A percentile compares a stretch with the other conserved stretches of the same genome.
Evolutionary conservation across 179 eudicot species (phyloP).

Genomic region (Actinidia arguta): DNA sequence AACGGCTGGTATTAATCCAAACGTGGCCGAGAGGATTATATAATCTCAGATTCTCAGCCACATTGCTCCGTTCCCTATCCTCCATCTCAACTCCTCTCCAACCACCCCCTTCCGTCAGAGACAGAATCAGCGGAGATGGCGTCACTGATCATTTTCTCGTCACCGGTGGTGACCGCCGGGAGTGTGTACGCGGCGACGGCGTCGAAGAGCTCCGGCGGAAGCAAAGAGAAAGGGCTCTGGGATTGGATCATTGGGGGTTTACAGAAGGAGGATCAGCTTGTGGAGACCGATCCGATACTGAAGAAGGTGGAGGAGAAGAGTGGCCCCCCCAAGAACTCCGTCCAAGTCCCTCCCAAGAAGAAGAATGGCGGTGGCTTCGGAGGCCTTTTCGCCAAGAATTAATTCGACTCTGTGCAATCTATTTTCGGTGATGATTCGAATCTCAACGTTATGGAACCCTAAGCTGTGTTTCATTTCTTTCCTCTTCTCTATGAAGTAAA

Average conservation of each 20-base stretch:
- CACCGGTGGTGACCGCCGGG: slow-evolving; percentile 39
- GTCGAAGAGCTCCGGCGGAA: slow-evolving; percentile 47
- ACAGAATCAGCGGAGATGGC: slow-evolving; percentile 43
- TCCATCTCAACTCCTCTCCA: no score
- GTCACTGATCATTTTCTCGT: slow-evolving; percentile 58
- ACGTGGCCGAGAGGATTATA: slow-evolving; percentile 23
- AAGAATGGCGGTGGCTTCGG: slow-evolving; percentile 60
- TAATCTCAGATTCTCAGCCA: no score
- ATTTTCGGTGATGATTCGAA: slow-evolving; percentile 9
- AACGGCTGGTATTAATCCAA: slow-evolving; percentile 25
- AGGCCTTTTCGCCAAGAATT: slow-evolving; percentile 80
- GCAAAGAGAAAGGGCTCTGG: slow-evolving; percentile 64
- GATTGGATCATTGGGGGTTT: slow-evolving; percentile 69
- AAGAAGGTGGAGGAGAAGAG: slow-evolving; percentile 65
- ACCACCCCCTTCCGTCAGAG: no score
- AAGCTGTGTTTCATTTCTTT: background rate
- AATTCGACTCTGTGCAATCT: background rate
- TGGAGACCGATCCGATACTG: slow-evolving; percentile 82
- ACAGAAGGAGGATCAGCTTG: slow-evolving; percentile 67
- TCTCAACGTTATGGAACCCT: no score
- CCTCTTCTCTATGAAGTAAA: no score
- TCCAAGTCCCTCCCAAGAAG: slow-evolving; percentile 59
- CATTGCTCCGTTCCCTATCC: background rate
- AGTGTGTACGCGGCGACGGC: slow-evolving; percentile 56
- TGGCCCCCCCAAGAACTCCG: slow-evolving; percentile 47